Evolutionary conservation across 1,284 basidiomycete genomes (phyloP).

Genomic region (Omphalotus olearius): DNA sequence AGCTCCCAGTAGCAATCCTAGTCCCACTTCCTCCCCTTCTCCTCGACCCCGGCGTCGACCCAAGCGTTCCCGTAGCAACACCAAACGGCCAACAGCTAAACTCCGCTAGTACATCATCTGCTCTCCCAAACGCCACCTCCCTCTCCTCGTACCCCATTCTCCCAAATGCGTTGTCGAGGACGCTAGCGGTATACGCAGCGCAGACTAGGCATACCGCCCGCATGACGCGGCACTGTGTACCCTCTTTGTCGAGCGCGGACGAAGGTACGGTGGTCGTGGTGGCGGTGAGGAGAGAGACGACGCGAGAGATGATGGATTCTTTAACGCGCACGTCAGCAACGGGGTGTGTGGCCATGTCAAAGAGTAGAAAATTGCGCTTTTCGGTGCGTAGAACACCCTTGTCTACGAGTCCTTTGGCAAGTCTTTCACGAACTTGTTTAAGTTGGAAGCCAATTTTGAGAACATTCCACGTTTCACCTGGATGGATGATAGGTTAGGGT

Average conservation of each 20-base stretch:
- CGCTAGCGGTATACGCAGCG: slow-evolving; percentile 87
- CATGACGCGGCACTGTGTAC: slow-evolving; percentile 73
- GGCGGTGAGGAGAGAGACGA: slow-evolving; percentile 75
- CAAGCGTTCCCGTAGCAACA: slow-evolving; percentile 24
- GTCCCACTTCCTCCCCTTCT: background rate
- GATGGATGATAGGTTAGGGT: background rate
- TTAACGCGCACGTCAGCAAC: slow-evolving; percentile 90
- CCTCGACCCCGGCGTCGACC: slow-evolving; percentile 2
- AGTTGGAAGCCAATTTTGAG: slow-evolving; percentile 98
- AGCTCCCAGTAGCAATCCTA: slow-evolving; percentile 52
- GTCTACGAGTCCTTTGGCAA: slow-evolving; percentile 96
- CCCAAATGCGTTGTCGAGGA: slow-evolving; percentile 91
- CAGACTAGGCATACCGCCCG: slow-evolving; percentile 85
- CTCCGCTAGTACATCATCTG: slow-evolving; percentile 88
- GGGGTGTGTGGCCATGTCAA: slow-evolving; percentile 97
- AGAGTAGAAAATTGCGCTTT: slow-evolving; percentile 95
- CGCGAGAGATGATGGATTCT: slow-evolving; percentile 75
- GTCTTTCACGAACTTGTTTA: slow-evolving; percentile 93
- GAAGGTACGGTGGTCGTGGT: slow-evolving; percentile 80
- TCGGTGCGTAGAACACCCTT: slow-evolving; percentile 96
- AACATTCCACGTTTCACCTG: slow-evolving; percentile 98
- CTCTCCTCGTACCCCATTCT: slow-evolving; percentile 86
- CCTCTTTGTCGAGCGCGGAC: slow-evolving; percentile 69
- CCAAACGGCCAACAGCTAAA: slow-evolving; percentile 91
- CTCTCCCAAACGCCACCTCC: slow-evolving; percentile 86